A percentile compares a stretch with the other conserved stretches of the same genome.
phyloP scores from a whole-genome alignment of 129 eudicot genomes.

The Silybum marianum region DNA sequence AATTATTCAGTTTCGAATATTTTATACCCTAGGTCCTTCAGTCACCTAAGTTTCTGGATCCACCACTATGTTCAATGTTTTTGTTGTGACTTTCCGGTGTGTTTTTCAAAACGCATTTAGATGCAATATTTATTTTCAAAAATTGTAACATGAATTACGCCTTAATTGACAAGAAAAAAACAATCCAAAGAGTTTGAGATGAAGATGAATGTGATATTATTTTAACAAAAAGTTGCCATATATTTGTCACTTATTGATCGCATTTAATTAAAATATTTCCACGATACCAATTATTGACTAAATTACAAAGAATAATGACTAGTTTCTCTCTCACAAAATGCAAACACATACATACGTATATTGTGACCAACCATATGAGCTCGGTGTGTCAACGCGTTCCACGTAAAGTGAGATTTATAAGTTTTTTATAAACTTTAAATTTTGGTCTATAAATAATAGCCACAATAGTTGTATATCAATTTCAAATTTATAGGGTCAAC shows the following conservation, averaged over 20 bases:
- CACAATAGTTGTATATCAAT: too few species aligned
- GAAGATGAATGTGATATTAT: conserved; percentile 7
- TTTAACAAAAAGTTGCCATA: conserved; percentile 20
- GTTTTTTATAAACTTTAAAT: too few species aligned
- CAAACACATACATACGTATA: not conserved
- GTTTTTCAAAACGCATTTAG: not conserved
- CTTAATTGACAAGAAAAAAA: conserved; percentile 18
- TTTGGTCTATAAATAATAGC: too few species aligned
- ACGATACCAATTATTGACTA: conserved; percentile 9
- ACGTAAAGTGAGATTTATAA: too few species aligned
- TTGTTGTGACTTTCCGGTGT: too few species aligned
- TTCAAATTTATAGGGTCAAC: too few species aligned
- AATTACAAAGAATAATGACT: not conserved
- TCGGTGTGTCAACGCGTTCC: too few species aligned
- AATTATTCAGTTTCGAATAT: too few species aligned
- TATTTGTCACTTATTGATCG: conserved; percentile 25
- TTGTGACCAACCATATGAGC: too few species aligned
- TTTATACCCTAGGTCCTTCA: too few species aligned
- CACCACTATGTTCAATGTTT: too few species aligned
- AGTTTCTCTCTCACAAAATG: not conserved
- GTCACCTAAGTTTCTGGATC: too few species aligned
- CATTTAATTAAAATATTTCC: conserved; percentile 11
- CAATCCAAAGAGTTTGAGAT: not conserved
- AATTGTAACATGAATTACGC: conserved; percentile 29
- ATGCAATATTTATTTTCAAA: not conserved